phyloP scores from a whole-genome alignment of 306 rosid genomes.

The Sicyos baderoa region DNA sequence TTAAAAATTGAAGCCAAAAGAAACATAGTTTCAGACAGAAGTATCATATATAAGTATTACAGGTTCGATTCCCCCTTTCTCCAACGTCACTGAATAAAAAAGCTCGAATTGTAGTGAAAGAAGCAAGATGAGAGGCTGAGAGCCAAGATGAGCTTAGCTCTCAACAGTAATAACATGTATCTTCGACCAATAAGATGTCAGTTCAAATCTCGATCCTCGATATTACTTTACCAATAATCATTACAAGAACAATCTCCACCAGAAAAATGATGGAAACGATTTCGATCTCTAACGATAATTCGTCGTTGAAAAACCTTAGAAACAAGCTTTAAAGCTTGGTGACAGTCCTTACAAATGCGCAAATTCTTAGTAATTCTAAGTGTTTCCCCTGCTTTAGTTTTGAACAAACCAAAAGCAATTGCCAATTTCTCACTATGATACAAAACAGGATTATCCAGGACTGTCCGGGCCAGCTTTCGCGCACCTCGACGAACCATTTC shows the following conservation, averaged over 20 bases:
- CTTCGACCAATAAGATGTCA: no score
- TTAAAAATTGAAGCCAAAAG: background rate
- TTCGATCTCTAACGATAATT: conserved; percentile 52
- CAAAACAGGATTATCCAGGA: conserved; percentile 41
- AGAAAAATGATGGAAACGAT: conserved; percentile 59
- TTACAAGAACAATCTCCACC: conserved; percentile 52
- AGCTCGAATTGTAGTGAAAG: no score
- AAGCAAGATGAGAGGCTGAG: background rate
- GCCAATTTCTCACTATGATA: conserved; percentile 62
- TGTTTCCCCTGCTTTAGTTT: conserved; percentile 38
- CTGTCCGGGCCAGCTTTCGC: no score
- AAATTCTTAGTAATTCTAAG: conserved; percentile 51
- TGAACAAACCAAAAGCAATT: conserved; percentile 48
- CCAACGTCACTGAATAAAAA: no score
- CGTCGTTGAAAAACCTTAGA: conserved; percentile 38
- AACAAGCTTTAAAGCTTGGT: conserved; percentile 46
- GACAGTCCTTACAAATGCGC: conserved; percentile 62
- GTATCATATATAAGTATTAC: no score
- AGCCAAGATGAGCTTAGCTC: background rate
- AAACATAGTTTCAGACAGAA: no score
- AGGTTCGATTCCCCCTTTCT: no score
- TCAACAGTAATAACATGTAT: no score
- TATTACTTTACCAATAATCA: conserved; percentile 39
- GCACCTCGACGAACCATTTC: no score
- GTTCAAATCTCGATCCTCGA: no score